Conservation (phyloP, 345 rosid genomes). For the Moricandia moricandioides region DNA sequence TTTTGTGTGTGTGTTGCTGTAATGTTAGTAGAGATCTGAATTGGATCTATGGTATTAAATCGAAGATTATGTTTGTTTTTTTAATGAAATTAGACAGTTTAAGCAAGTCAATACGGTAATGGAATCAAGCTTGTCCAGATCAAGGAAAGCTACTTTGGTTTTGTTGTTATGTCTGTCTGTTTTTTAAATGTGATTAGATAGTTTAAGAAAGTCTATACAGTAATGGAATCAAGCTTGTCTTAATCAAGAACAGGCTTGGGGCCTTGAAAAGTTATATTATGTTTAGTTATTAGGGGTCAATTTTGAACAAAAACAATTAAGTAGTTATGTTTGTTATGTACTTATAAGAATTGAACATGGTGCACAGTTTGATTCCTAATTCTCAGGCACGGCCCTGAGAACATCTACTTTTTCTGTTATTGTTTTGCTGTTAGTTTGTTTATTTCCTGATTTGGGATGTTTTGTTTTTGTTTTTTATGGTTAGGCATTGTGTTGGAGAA, state of each 20-base stretch:
- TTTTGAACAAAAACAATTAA: too few relatives aligned
- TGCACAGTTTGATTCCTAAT: too few relatives aligned
- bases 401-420: neutral
- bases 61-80: neutral
- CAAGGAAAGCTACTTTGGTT: neutral
- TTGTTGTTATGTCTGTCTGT: too few relatives aligned
- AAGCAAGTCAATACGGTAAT: neutral
- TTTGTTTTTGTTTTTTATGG: conserved; percentile 6
- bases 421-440: neutral
- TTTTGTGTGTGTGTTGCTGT: neutral
- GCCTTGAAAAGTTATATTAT: too few relatives aligned
- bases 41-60: conserved; percentile 31
- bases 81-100: neutral
- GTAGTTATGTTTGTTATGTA: too few relatives aligned
- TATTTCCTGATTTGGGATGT: neutral
- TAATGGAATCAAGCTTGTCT: neutral
- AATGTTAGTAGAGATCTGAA: neutral
- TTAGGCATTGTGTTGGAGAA: conserved; percentile 80
- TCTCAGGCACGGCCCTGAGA: too few relatives aligned
- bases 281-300: too few relatives aligned
- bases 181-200: too few relatives aligned
- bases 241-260: neutral
- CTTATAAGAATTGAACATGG: too few relatives aligned
- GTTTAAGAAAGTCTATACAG: too few relatives aligned
- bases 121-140: neutral